These are phyloP conservation scores for Neostapfia colusana DNA, from an alignment of 176 grass and related monocot species.

Conservation along the genomic window DNA sequence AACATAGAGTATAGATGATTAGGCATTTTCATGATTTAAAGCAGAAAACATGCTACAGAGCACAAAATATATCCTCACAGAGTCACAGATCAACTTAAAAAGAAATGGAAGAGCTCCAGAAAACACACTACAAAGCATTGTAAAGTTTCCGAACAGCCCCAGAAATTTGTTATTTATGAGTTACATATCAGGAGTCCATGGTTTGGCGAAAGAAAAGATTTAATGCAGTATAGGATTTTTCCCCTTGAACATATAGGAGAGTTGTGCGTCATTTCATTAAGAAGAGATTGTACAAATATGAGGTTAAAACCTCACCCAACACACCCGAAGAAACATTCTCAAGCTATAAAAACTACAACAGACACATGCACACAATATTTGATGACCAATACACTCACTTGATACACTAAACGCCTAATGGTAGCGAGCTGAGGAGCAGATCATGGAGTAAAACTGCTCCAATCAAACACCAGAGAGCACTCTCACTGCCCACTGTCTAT, in stretches of 20 bases:
- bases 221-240: background rate
- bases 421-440: background rate
- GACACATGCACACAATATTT: background rate
- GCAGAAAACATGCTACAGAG: conserved; percentile 21
- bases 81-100: background rate
- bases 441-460: background rate
- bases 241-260: background rate
- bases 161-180: background rate
- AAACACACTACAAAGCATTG: background rate
- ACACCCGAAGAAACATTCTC: background rate
- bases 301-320: background rate
- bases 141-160: background rate
- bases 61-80: background rate
- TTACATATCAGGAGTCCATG: background rate
- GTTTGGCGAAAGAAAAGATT: background rate
- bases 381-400: background rate
- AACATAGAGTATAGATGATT: conserved; percentile 13
- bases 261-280: background rate
- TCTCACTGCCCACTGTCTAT: background rate
- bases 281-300: background rate
- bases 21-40: conserved; percentile 37
- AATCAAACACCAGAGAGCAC: background rate
- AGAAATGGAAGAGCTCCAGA: background rate
- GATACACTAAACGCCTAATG: background rate
- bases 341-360: background rate